Evolutionary conservation across 2,329 filamentous ascomycete species (phyloP).

Genomic region (Neurospora crassa): DNA sequence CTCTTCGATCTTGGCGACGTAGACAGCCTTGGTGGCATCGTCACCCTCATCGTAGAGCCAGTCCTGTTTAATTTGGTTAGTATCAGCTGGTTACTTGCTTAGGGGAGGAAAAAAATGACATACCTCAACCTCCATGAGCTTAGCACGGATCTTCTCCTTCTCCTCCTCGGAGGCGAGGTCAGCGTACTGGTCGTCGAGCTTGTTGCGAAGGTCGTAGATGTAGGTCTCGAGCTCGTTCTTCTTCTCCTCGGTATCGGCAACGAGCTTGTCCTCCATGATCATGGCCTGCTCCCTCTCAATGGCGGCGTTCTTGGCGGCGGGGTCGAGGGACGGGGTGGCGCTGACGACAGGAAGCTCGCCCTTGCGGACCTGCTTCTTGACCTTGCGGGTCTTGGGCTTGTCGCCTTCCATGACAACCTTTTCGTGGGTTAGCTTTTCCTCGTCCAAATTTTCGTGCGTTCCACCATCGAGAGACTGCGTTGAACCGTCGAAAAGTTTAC

Average conservation of each 20-base stretch:
- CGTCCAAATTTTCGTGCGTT: not conserved
- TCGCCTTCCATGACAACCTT: conserved; percentile 50
- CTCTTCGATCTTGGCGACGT: conserved; percentile 92
- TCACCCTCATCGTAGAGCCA: conserved; percentile 98
- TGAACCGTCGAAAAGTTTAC: conserved; percentile 8
- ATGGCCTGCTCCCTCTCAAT: conserved; percentile 80
- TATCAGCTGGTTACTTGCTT: not conserved
- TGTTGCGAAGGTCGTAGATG: conserved; percentile 94
- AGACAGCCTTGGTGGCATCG: conserved; percentile 86
- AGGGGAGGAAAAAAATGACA: conserved; percentile 27
- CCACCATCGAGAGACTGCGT: not conserved
- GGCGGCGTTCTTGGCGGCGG: conserved; percentile 53
- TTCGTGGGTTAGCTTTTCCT: not conserved
- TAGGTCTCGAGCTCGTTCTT: conserved; percentile 99
- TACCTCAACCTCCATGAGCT: conserved; percentile 82
- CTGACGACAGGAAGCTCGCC: conserved; percentile 83
- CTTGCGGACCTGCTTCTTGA: conserved; percentile 99
- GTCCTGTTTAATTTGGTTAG: conserved; percentile 50
- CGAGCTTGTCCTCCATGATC: conserved; percentile 97
- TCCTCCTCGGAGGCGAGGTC: conserved; percentile 87
- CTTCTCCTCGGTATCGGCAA: conserved; percentile 96
- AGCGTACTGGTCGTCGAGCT: conserved; percentile 84
- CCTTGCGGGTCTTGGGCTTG: conserved; percentile 77
- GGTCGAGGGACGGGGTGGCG: conserved; percentile 72
- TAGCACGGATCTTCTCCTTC: conserved; percentile 75